Base-by-base conservation (phyloP, 768 basidiomycete species). In the Coprinopsis cinerea region DNA sequence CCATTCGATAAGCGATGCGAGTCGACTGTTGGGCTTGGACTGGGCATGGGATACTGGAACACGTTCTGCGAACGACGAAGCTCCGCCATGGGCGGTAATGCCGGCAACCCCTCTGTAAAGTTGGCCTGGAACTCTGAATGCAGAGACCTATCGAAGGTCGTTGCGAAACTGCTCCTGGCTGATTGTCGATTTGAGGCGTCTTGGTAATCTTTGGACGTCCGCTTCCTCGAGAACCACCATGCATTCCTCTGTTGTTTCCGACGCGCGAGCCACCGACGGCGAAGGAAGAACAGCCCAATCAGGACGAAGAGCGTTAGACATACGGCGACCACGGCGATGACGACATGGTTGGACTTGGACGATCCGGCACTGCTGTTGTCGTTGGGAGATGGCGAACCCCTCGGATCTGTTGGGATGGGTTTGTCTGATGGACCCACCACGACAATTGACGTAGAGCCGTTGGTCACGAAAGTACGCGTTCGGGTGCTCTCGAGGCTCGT, bases 121-220 rank as follows among this genome's bases (percentile, higher is more conserved):
- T 62, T 54, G 2, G 60, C 23, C 15, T 36, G 53, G 36, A 53
- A 58, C 23, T 46, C 61, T 32, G 59, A 64, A 28, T 52, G 59
- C n/a, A 47, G 54, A 10, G 68, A 68, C 18, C 74, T 74, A 47
- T 81, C 79, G 57, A 74, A 71, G n/a, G 73, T 77, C 15, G 83
- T 83, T 15, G 73, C 83, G 45, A 84, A 85, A 64, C 82, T 84
- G 62, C 82, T 84, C 43, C 81, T 71, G 2, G 67, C 61, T 41
- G 54, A 18, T 62, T 59, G 47, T 65, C 66, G 13, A 14, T 53
- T 48, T 1, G 53, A 47, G 30, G 57, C 59, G 37, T 58, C 54
- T 11, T 53, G 42, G 18, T 68, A 66, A 3, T 59, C 61, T 17
- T 47, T 47, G 28, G 59, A 64, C 15, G 43, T 52, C 11, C 56